phyloP scores from a whole-genome alignment of 805 yeast genomes.

The Ogataea sp. region DNA sequence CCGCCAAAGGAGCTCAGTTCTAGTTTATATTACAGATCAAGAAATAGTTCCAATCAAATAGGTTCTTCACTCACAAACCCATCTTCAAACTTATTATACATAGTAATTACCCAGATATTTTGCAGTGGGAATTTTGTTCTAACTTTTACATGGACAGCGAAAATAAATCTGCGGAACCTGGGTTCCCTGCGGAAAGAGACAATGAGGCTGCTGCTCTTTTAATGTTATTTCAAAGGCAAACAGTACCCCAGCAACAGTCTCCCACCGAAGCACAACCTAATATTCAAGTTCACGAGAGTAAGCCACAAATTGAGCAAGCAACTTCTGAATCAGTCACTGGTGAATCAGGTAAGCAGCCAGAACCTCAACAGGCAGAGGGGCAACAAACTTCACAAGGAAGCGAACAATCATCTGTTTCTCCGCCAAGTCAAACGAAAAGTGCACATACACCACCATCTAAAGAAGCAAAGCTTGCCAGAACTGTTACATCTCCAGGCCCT shows the following conservation, averaged over 20 bases:
- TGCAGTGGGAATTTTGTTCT: too few species aligned
- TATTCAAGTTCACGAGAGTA: neutral
- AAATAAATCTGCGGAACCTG: too few species aligned
- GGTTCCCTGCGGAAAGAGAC: conserved; percentile 22
- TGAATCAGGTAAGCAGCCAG: neutral
- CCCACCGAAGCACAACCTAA: neutral
- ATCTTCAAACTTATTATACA: too few species aligned
- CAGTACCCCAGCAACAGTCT: conserved; percentile 2
- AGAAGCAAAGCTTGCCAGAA: neutral
- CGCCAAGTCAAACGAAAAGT: neutral
- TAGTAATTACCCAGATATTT: too few species aligned
- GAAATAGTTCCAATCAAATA: too few species aligned
- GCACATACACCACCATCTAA: conserved; percentile 5
- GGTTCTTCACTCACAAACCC: too few species aligned
- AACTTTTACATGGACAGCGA: too few species aligned
- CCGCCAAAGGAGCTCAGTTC: too few species aligned
- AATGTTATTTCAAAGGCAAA: conserved; percentile 29
- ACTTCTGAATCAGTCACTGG: neutral
- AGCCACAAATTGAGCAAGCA: neutral
- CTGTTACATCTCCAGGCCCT: conserved; percentile 25
- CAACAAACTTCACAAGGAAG: too few species aligned
- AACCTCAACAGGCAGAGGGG: conserved; percentile 1
- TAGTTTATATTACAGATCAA: too few species aligned
- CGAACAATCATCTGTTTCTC: too few species aligned
- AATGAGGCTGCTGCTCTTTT: conserved; percentile 31